Base-by-base conservation (phyloP, 1,139 yeast species). In the Diutina mesorugosa region DNA sequence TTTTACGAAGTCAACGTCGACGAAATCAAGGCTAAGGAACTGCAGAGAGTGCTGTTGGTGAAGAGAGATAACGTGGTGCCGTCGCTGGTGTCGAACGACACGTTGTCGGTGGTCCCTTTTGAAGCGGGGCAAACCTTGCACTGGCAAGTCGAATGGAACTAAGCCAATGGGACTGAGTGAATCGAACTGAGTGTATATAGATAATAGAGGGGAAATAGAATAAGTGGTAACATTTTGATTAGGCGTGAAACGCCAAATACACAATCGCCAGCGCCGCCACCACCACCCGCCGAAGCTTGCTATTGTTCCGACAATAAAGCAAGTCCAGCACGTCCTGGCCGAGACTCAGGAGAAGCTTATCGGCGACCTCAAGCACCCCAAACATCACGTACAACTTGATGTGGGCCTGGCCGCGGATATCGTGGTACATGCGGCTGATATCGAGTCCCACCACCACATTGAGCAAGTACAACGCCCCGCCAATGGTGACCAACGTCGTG, bases 321-420 rank as follows among this genome's bases (percentile, higher is more conserved):
- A 50, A 12, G 12, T 45, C 53, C 45, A 87, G 67, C 6, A 91
- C 74, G 65, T 91, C 96, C 67, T 88, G 96, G 0, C 98, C 98
- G 38, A 90, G 72, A 0, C 96, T 85, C 30, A 96, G 82, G 57
- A 91, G 77, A 59, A 93, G 76, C 66, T 89, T 88, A 66, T 93
- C 98, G 12, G 90, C 88, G 56, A 91, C 89, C 64, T 93, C 99
- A 57, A 93, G 71, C 0, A 91, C 95, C 45, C 95, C 95, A 69
- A 89, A 93, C 85, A 90, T 85, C 59, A 93, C 97, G 65, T 90
- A 93, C 51, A 93, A 76, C 66, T 91, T 93, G 60, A 93, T 87
- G 21, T 95, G 95, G 0, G 96, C 90, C 66, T 91, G 97, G 14
- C 96, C 93, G 57, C 96, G 78, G 51, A 93, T 89, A 60, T 84